phyloP scores from a whole-genome alignment of 2,329 filamentous ascomycete genomes.

The Annulohypoxylon truncatum region DNA sequence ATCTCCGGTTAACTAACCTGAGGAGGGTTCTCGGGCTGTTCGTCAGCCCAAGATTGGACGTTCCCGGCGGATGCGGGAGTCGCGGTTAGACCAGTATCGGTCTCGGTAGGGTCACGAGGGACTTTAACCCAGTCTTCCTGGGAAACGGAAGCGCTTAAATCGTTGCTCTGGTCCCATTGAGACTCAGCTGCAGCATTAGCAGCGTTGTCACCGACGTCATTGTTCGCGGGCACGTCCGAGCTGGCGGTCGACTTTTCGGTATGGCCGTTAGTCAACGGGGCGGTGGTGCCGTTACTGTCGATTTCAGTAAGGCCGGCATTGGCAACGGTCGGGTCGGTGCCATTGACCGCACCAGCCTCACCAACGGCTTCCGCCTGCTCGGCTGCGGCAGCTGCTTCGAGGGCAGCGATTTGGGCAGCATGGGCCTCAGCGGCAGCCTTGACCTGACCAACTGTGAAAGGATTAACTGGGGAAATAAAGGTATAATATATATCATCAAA shows the following conservation, averaged over 20 bases:
- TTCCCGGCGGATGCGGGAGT: slow-evolving; percentile 67
- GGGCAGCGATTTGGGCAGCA: slow-evolving; percentile 49
- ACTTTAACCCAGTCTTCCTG: slow-evolving; percentile 82
- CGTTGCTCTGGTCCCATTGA: slow-evolving; percentile 70
- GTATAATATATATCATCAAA: not conserved
- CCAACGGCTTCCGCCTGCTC: slow-evolving; percentile 52
- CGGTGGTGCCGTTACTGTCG: slow-evolving; percentile 59
- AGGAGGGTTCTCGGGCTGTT: slow-evolving; percentile 68
- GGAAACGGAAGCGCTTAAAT: slow-evolving; percentile 56
- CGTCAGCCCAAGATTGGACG: slow-evolving; percentile 84
- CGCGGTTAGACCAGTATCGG: slow-evolving; percentile 72
- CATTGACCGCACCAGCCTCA: slow-evolving; percentile 51
- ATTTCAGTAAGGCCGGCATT: slow-evolving; percentile 77
- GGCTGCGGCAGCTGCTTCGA: slow-evolving; percentile 51
- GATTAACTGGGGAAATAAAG: slow-evolving; percentile 38
- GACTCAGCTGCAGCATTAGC: slow-evolving; percentile 72
- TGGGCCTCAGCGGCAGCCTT: slow-evolving; percentile 68
- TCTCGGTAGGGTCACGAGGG: slow-evolving; percentile 78
- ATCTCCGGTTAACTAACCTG: slow-evolving; percentile 54
- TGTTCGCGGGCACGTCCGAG: slow-evolving; percentile 60
- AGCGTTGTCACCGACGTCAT: slow-evolving; percentile 62
- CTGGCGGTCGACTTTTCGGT: slow-evolving; percentile 51
- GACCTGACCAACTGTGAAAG: slow-evolving; percentile 64
- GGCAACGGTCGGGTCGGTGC: slow-evolving; percentile 74
- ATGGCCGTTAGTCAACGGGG: slow-evolving; percentile 57